Conservation (phyloP, 208 protist genomes). For the Acanthamoeba pearcei region DNA sequence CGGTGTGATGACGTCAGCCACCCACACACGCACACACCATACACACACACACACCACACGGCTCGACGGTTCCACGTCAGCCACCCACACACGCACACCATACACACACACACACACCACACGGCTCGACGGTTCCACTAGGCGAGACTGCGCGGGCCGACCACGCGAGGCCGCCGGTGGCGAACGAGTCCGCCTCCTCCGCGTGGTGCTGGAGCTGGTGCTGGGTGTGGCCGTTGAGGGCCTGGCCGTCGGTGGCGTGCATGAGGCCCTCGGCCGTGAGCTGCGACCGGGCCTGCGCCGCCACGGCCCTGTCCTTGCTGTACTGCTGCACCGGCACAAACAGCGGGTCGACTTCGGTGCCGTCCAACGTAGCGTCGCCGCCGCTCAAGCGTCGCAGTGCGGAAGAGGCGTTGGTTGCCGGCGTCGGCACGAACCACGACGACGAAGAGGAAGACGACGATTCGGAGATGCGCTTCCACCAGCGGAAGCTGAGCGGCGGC, state of each 20-base stretch:
- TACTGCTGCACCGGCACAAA: background rate
- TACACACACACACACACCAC: background rate
- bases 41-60: too few species aligned
- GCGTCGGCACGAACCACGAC: background rate
- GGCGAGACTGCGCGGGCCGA: background rate
- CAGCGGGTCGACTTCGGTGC: background rate
- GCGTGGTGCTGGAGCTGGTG: background rate
- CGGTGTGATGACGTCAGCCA: background rate
- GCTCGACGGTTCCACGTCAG: too few species aligned
- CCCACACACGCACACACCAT: background rate
- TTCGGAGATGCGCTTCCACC: conserved; percentile 23
- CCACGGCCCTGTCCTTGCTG: background rate
- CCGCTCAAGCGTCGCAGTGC: background rate
- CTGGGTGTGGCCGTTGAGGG: background rate
- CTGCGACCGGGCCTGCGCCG: background rate
- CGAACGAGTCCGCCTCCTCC: background rate
- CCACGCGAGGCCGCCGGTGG: background rate
- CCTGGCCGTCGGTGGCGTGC: background rate
- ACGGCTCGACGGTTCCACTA: background rate
- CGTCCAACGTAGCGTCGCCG: too few species aligned
- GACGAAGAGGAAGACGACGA: background rate
- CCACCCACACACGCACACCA: too few species aligned
- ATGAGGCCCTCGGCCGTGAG: background rate
- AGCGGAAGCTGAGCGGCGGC: conserved; percentile 17
- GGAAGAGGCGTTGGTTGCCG: too few species aligned